Percentiles rank a stretch among this genome's conserved stretches.
Evolutionary conservation across 352 stramenopile species (phyloP).

Genomic region (Pythium folliculosum): DNA sequence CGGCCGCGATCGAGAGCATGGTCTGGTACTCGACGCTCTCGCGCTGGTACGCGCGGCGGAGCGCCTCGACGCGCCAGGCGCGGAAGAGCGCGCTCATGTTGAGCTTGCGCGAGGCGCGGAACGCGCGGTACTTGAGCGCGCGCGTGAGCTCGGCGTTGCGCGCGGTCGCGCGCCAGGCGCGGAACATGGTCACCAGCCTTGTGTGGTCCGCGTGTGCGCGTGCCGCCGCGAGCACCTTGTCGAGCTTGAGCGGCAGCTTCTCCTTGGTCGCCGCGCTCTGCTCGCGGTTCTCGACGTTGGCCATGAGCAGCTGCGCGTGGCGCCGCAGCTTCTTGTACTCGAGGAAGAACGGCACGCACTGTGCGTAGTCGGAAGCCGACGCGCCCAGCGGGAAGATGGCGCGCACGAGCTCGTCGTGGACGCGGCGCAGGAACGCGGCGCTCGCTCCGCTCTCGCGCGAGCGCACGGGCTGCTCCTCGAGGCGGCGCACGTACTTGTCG

Average conservation of each 20-base stretch:
- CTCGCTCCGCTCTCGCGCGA: conserved; percentile 37
- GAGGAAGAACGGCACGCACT: conserved; percentile 65
- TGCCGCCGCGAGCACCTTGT: conserved; percentile 36
- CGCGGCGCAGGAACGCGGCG: conserved; percentile 46
- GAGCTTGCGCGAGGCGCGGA: conserved; percentile 50
- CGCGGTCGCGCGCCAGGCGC: conserved; percentile 43
- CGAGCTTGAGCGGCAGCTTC: conserved; percentile 46
- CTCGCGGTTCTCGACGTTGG: conserved; percentile 56
- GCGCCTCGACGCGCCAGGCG: conserved; percentile 69
- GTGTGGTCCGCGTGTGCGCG: conserved; percentile 20
- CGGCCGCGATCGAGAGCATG: conserved; percentile 77
- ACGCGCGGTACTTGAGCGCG: conserved; percentile 65
- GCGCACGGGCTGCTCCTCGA: conserved; percentile 4
- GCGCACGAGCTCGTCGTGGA: conserved; percentile 49
- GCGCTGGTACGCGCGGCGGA: conserved; percentile 69
- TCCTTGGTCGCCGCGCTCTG: conserved; percentile 40
- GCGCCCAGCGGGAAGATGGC: conserved; percentile 55
- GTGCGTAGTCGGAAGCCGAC: not conserved
- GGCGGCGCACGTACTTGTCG: conserved; percentile 53
- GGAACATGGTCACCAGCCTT: conserved; percentile 42
- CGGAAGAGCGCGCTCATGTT: conserved; percentile 67
- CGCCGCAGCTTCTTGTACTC: conserved; percentile 63
- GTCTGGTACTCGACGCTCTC: conserved; percentile 79
- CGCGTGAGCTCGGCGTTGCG: conserved; percentile 43
- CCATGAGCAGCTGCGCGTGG: conserved; percentile 50